Evolutionary conservation across 192 early-diverging fungal species (phyloP), one percentile per base, ranked within the genome.

Genomic region (Coemansia javaensis): DNA sequence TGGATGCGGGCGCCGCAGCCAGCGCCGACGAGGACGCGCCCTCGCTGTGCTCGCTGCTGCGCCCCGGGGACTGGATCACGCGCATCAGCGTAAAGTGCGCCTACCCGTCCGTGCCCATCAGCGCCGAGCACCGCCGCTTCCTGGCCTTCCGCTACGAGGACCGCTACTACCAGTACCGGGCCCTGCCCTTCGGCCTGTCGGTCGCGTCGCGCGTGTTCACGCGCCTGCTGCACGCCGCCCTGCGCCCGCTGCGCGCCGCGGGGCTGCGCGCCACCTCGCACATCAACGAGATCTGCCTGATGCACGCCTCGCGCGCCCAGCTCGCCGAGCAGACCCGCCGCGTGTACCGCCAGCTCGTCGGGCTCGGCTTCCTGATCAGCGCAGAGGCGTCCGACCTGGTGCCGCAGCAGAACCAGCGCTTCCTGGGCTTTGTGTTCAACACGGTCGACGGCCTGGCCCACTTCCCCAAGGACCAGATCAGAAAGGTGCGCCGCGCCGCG

Each of bases 371-470:
- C 25, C 44, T 75, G 44, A 63, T 75, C 32, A 66, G 67, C 31
- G 47, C 50, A 46, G 18, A 41, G 6, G 52, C 59, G 0, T 75
- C 72, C 0, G 65, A 67, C 33, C 37, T 75, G 36, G 65, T 67
- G 44, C 72, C 72, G 0, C 63, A 67, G 41, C 72, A 75, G 47
- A 75, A 59, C 56, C 72, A 75, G 52, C 32, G 64, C 20, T 75
- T 75, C 44, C 48, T 75, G 9, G 72, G 72, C 0, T 75, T 75
- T 38, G 64, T 63, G 18, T 75, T 75, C 39, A 75, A 75, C 23
- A 75, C 72, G 1, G n/a, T 63, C 9, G 56, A 63, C 10, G 40
- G 52, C 30, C 23, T 38, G 8, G 38, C 67, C 24, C 59, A 67
- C 34, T 59, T 75, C 23, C 72, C 72, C 31, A 56, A 52, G 34